Conservation (phyloP, 805 yeast genomes). For the Cyberlindnera mississippiensis region DNA sequence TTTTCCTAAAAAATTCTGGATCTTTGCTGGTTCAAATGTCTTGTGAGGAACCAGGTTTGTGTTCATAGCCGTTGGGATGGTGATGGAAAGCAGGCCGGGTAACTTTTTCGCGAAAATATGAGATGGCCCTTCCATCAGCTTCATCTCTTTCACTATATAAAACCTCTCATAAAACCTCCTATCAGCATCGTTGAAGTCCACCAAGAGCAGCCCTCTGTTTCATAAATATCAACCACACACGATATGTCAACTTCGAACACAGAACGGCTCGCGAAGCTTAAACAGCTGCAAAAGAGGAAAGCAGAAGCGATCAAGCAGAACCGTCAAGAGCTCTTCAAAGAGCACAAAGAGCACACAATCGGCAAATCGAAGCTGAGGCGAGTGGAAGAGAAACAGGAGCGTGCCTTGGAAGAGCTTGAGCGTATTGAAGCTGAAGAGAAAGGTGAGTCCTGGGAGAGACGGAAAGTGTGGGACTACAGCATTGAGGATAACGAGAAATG, state of each 20-base stretch:
- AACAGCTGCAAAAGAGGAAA: constrained; percentile 28
- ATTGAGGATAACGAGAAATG: constrained; percentile 64
- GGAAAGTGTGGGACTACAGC: constrained; percentile 50
- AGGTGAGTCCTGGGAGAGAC: constrained; percentile 40
- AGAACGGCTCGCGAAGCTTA: constrained; percentile 24
- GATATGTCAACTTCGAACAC: background rate
- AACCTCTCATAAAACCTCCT: too few relatives aligned
- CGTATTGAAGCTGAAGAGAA: constrained; percentile 26
- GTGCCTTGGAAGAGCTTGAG: constrained; percentile 37
- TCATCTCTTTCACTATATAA: too few relatives aligned
- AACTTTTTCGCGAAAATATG: too few relatives aligned
- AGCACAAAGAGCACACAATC: constrained; percentile 27
- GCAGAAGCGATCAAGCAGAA: constrained; percentile 30
- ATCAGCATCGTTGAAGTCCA: too few relatives aligned
- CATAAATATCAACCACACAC: too few relatives aligned
- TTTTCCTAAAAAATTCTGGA: too few relatives aligned
- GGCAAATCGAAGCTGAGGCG: constrained; percentile 27
- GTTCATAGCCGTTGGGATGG: too few relatives aligned
- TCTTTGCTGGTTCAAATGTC: too few relatives aligned
- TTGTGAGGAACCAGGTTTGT: too few relatives aligned
- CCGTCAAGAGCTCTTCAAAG: constrained; percentile 35
- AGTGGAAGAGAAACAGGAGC: constrained; percentile 30
- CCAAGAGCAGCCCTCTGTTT: too few relatives aligned
- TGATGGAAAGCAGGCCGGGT: too few relatives aligned
- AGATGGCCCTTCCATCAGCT: too few relatives aligned